Percentiles rank a stretch among this genome's conserved stretches.
These are phyloP conservation scores for Sclerotinia subarctica DNA, from an alignment of 2,329 filamentous ascomycete species.

Conservation along the genomic window DNA sequence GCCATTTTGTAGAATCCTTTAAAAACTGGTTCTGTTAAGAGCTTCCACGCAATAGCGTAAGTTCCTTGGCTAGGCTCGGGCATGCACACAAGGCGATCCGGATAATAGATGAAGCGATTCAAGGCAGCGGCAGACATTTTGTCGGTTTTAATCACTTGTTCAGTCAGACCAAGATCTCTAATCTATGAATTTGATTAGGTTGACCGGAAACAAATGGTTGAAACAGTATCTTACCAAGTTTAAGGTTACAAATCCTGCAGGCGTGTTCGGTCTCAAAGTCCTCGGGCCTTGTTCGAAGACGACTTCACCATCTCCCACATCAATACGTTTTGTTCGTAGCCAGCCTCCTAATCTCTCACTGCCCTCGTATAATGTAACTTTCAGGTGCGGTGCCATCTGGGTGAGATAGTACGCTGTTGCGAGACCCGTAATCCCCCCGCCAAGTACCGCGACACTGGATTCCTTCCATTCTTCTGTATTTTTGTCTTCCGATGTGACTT, in stretches of 20 bases:
- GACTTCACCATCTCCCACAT: slow-evolving; percentile 59
- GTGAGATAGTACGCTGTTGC: slow-evolving; percentile 74
- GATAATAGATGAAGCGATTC: slow-evolving; percentile 84
- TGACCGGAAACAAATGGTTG: slow-evolving; percentile 22
- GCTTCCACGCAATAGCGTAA: slow-evolving; percentile 34
- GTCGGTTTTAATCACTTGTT: slow-evolving; percentile 54
- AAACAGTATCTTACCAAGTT: slow-evolving; percentile 26
- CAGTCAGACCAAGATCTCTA: slow-evolving; percentile 52
- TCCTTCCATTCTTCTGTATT: slow-evolving; percentile 2
- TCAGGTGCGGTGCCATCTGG: slow-evolving; percentile 61
- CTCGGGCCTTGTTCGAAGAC: slow-evolving; percentile 83
- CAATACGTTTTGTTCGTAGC: slow-evolving; percentile 65
- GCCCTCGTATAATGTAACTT: slow-evolving; percentile 80
- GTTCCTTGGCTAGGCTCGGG: slow-evolving; percentile 46
- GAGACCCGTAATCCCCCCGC: slow-evolving; percentile 80
- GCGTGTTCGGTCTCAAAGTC: slow-evolving; percentile 34
- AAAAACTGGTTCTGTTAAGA: slow-evolving; percentile 56
- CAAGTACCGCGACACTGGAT: slow-evolving; percentile 61
- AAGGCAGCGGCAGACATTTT: slow-evolving; percentile 50
- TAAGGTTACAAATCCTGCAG: slow-evolving; percentile 30
- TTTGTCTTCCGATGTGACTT: not conserved
- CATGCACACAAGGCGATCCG: slow-evolving; percentile 70
- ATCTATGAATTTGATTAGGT: slow-evolving; percentile 45
- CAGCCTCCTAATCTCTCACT: slow-evolving; percentile 73
- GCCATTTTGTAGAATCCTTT: slow-evolving; percentile 39